A percentile compares a stretch with the other conserved stretches of the same genome.
These are phyloP conservation scores for Cornus suecica DNA, from an alignment of 148 eudicot species.

Conservation along the genomic window DNA sequence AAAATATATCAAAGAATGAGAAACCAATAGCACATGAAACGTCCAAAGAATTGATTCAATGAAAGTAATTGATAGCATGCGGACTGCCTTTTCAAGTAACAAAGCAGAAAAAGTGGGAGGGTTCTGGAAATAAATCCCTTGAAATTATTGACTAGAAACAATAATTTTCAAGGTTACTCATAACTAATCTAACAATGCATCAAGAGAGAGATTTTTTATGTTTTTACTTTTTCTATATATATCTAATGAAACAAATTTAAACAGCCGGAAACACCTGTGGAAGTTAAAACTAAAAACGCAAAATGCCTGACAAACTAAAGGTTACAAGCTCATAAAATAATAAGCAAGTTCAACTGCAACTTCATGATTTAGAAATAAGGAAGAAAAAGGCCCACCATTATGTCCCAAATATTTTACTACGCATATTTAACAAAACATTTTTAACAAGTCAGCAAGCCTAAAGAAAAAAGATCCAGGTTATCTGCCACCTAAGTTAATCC, in stretches of 20 bases:
- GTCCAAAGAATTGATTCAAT: background rate
- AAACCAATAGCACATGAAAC: background rate
- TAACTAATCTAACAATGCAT: no score
- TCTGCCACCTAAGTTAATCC: background rate
- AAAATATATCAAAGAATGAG: slow-evolving; percentile 6
- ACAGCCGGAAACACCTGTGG: background rate
- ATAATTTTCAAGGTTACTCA: background rate
- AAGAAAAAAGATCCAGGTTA: background rate
- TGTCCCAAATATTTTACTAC: background rate
- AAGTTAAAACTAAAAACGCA: background rate
- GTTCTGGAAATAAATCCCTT: background rate
- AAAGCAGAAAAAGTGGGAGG: background rate
- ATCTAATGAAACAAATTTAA: background rate
- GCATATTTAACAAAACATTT: background rate
- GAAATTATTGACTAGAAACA: background rate
- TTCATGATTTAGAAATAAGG: background rate
- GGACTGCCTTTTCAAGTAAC: background rate
- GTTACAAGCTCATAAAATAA: background rate
- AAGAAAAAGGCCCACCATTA: background rate
- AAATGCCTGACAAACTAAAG: background rate
- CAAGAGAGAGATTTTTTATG: no score
- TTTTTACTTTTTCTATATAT: no score
- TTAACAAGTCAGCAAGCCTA: background rate
- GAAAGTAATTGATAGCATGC: background rate
- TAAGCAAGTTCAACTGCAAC: background rate